These are phyloP conservation scores for Calocybe indica DNA, from an alignment of 768 basidiomycete species.

Conservation along the genomic window DNA sequence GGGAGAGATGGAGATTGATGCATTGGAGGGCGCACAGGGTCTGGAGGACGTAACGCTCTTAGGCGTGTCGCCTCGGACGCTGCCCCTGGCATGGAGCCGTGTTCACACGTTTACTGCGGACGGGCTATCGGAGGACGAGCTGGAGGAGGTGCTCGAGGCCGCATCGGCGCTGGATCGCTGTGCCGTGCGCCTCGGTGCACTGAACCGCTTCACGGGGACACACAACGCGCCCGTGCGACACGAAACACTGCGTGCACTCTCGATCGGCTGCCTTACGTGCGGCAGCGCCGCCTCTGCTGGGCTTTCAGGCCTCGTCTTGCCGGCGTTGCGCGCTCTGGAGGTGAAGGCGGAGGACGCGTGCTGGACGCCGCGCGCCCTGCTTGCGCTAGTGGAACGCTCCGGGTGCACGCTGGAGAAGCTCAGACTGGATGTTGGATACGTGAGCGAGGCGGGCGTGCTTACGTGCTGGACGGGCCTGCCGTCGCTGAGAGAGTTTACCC, in stretches of 20 bases:
- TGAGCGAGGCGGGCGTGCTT: not conserved
- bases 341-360: slow-evolving; percentile 2
- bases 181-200: no score
- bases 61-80: not conserved
- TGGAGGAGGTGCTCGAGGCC: not conserved
- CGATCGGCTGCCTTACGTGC: no score
- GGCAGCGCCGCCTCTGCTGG: no score
- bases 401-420: slow-evolving; percentile 4
- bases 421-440: slow-evolving; percentile 4
- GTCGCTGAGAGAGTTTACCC: slow-evolving; percentile 1
- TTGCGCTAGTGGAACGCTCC: not conserved
- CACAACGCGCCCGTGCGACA: no score
- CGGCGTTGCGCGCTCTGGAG: slow-evolving; percentile 4
- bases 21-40: not conserved
- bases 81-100: slow-evolving; percentile 5
- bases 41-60: slow-evolving; percentile 6
- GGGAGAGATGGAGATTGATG: not conserved
- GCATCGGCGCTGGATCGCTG: not conserved
- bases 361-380: not conserved
- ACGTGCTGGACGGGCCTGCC: slow-evolving; percentile 5
- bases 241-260: no score
- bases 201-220: no score
- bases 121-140: not conserved
- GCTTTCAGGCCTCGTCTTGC: not conserved
- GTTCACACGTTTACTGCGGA: slow-evolving; percentile 1